Percentiles rank a stretch among this genome's conserved stretches.
Evolutionary conservation across 805 yeast species (phyloP).

Genomic region (Tetrapisispora nanseiensis): DNA sequence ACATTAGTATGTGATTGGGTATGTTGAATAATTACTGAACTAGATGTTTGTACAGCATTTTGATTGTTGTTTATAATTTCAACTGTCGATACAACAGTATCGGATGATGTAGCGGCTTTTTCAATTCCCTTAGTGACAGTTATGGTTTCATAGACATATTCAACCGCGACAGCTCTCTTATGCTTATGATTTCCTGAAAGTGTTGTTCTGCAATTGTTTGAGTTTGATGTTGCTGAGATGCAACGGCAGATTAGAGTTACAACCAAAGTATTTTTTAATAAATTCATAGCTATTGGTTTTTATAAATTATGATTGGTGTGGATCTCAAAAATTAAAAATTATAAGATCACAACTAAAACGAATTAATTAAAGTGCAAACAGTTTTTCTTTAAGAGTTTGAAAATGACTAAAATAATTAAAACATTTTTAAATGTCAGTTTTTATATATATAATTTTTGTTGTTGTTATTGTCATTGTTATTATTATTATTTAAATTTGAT

Average conservation of each 20-base stretch:
- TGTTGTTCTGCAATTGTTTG: slow-evolving; percentile 6
- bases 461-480: too few species aligned
- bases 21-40: too few species aligned
- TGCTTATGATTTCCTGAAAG: slow-evolving; percentile 31
- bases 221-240: not conserved
- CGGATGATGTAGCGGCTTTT: not conserved
- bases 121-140: slow-evolving; percentile 25
- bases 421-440: too few species aligned
- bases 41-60: not conserved
- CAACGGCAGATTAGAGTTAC: not conserved
- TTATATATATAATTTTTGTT: too few species aligned
- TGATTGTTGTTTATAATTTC: too few species aligned
- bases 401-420: too few species aligned
- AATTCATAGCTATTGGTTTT: not conserved
- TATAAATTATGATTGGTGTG: not conserved
- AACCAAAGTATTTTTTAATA: not conserved
- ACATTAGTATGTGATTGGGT: too few species aligned
- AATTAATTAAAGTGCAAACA: too few species aligned
- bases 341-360: too few species aligned
- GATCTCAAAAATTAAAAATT: too few species aligned
- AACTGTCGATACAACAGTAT: not conserved
- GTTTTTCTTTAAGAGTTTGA: too few species aligned
- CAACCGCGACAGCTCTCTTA: slow-evolving; percentile 39
- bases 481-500: too few species aligned
- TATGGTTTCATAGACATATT: slow-evolving; percentile 41